Base-by-base conservation (phyloP, 208 protist species). In the Acanthamoeba healyi region DNA sequence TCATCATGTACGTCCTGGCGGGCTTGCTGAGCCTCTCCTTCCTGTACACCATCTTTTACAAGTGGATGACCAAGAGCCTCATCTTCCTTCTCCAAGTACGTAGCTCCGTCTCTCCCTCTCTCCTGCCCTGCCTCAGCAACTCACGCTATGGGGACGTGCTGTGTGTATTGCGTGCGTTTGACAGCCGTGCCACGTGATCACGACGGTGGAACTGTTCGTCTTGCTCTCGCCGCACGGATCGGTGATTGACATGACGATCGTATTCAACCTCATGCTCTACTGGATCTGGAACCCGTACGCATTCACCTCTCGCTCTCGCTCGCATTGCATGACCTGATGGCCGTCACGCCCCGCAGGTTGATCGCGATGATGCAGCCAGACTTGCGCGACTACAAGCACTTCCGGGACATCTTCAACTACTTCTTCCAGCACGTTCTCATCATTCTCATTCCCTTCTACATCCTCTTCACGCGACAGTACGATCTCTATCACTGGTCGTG, bases 361-460 rank as follows among this genome's bases (percentile, higher is more conserved):
- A 84, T 84, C 44, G 74, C 74, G 14, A 36, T 84, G 10, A 2
- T 36, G 44, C 74, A 84, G 32, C 74, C 74, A 42, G 74, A 84
- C 46, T 44, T 84, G 38, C 74, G 74, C 74, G 74, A 84, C 74
- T 84, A 84, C 74, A 84, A 84, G 42, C 42, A 84, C 46, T 84
- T n/a, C n/a, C 26, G 22, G 26, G 74, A 84, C 42, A 29, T 58
- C 15, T 84, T 84, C 42, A 84, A 84, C 74, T 84, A n/a, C 74
- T 84, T 51, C 24, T 84, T 84, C 74, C 74, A 84, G 74, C 74
- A 84, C 74, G 74, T 22, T 4, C 46, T 84, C 44, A 84, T 84
- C 74, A 84, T 84, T 10, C 40, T 84, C 44, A 84, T 84, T 29
- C 74, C 74, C 44, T 84, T 84, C 74, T 84, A 84, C 44, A n/a